Conservation (phyloP, 257 asterid genomes). For the Solanum medicagineum region DNA sequence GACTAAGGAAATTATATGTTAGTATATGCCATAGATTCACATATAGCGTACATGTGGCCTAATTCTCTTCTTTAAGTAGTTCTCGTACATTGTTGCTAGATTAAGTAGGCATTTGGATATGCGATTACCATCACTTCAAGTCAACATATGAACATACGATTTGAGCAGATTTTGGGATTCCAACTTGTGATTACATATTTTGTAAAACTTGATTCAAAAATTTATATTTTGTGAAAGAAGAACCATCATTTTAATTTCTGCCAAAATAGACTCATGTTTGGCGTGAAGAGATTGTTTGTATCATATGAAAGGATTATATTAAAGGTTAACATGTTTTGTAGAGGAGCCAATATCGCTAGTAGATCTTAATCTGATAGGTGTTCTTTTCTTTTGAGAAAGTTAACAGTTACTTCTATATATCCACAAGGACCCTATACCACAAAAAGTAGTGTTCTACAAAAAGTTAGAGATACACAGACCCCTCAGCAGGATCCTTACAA, state of each 20-base stretch:
- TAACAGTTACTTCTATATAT: too few species aligned
- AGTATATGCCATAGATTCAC: neutral
- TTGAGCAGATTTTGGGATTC: neutral
- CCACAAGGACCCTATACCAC: too few species aligned
- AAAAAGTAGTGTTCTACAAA: too few species aligned
- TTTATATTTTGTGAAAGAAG: neutral
- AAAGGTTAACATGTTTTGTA: neutral
- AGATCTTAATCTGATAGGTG: neutral
- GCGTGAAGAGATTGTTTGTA: neutral
- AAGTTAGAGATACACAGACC: too few species aligned
- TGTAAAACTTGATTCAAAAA: neutral
- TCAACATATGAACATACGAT: too few species aligned
- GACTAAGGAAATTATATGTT: neutral
- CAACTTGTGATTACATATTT: neutral
- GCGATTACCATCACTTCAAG: neutral
- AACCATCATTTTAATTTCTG: neutral
- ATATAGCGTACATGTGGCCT: neutral
- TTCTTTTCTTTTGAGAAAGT: neutral
- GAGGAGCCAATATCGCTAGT: neutral
- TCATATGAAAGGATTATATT: neutral
- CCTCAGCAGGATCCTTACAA: too few species aligned
- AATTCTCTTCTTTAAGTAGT: neutral
- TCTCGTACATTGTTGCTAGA: neutral
- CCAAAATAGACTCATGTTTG: neutral
- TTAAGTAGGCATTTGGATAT: neutral